Percentiles rank a stretch among this genome's conserved stretches.
These are phyloP conservation scores for Fragaria vesca DNA, from an alignment of 306 rosid genomes.

Conservation along the genomic window DNA sequence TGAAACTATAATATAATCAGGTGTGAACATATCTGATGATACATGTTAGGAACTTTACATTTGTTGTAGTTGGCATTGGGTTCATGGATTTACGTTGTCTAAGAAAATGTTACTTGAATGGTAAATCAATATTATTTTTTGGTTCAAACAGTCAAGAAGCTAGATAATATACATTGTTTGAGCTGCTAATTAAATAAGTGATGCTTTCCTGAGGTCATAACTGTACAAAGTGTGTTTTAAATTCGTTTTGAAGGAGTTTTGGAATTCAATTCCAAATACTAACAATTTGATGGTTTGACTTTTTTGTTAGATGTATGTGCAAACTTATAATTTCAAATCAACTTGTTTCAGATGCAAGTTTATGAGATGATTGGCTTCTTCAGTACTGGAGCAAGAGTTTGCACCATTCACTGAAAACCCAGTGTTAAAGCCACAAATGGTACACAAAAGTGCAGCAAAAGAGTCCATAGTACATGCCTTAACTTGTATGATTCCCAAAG, in stretches of 20 bases:
- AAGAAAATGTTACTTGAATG: background rate
- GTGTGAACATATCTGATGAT: background rate
- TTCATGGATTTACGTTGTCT: background rate
- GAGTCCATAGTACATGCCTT: background rate
- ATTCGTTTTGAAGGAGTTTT: conserved; percentile 16
- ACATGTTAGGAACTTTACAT: background rate
- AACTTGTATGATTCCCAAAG: conserved; percentile 4
- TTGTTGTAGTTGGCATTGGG: background rate
- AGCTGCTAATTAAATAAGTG: background rate
- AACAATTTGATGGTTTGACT: background rate
- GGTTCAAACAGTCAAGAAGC: background rate
- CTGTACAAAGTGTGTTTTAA: conserved; percentile 13
- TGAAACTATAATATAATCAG: background rate
- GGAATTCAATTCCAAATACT: conserved; percentile 1
- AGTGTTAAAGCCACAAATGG: background rate
- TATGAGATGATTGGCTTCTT: background rate
- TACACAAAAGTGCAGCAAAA: background rate
- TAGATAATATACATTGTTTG: background rate
- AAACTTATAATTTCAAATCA: background rate
- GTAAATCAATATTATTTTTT: conserved; percentile 16
- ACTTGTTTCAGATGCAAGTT: conserved; percentile 12
- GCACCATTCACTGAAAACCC: background rate
- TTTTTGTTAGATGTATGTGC: background rate
- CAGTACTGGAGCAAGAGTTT: background rate
- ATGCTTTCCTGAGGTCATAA: background rate